These are phyloP conservation scores for Lathyrus oleraceus DNA, from an alignment of 306 rosid species.

Conservation along the genomic window DNA sequence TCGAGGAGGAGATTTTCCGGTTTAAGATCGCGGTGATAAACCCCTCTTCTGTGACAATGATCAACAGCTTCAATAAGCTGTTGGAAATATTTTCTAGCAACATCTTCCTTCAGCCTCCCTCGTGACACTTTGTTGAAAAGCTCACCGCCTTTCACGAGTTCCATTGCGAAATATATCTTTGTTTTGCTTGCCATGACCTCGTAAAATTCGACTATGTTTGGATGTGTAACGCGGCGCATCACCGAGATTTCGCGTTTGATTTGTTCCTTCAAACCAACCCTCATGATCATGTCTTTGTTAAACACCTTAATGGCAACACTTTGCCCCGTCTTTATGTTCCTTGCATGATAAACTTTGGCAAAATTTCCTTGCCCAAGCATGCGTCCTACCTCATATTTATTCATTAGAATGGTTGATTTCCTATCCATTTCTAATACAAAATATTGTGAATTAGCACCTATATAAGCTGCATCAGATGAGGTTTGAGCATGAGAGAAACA, in stretches of 20 bases:
- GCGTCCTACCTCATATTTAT: slow-evolving; percentile 54
- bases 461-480: not conserved
- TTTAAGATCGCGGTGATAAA: slow-evolving; percentile 64
- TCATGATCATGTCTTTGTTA: slow-evolving; percentile 52
- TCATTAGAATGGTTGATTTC: slow-evolving; percentile 44
- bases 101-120: slow-evolving; percentile 59
- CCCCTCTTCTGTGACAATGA: slow-evolving; percentile 62
- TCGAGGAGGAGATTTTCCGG: slow-evolving; percentile 66
- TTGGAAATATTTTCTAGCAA: slow-evolving; percentile 62
- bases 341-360: slow-evolving; percentile 57
- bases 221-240: slow-evolving; percentile 54
- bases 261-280: slow-evolving; percentile 56
- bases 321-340: slow-evolving; percentile 47
- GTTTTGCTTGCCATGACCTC: slow-evolving; percentile 76
- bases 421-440: slow-evolving; percentile 30
- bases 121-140: slow-evolving; percentile 52
- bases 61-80: slow-evolving; percentile 65
- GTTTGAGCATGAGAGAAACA: not conserved
- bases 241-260: slow-evolving; percentile 61
- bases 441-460: not conserved
- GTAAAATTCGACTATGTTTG: slow-evolving; percentile 58
- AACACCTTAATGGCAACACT: slow-evolving; percentile 55
- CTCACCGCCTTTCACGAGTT: slow-evolving; percentile 63
- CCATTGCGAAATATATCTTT: slow-evolving; percentile 69
- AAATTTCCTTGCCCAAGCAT: slow-evolving; percentile 64